These are phyloP conservation scores for Zhuliangozyma parablackwelliae DNA, from an alignment of 1,139 yeast species.

Conservation along the genomic window DNA sequence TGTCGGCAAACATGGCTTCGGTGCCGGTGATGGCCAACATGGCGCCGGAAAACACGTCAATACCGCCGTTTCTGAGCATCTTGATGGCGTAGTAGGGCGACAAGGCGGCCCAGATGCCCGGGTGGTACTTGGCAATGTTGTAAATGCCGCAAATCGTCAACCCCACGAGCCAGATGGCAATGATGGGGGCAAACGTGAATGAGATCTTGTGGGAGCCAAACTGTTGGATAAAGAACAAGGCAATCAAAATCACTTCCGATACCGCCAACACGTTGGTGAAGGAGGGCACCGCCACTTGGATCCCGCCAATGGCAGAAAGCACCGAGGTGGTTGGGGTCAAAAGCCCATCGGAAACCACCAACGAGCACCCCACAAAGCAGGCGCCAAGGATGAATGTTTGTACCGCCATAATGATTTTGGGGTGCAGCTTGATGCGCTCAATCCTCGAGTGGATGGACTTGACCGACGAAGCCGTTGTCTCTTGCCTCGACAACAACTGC, in stretches of 20 bases:
- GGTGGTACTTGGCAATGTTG: conserved; percentile 39
- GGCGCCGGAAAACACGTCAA: conserved; percentile 46
- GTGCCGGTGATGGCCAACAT: conserved; percentile 57
- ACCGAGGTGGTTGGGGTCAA: conserved; percentile 62
- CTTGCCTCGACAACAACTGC: conserved; percentile 37
- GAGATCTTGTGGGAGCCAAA: conserved; percentile 43
- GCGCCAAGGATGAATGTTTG: conserved; percentile 31
- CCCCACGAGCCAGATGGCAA: conserved; percentile 47
- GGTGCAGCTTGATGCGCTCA: conserved; percentile 16
- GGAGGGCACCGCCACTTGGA: conserved; percentile 42
- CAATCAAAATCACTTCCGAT: conserved; percentile 43
- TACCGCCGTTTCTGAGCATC: conserved; percentile 33
- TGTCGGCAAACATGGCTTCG: conserved; percentile 63
- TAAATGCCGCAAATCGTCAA: conserved; percentile 43
- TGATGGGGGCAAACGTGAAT: conserved; percentile 49
- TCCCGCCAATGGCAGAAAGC: conserved; percentile 47
- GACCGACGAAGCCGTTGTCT: conserved; percentile 28
- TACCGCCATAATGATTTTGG: conserved; percentile 20
- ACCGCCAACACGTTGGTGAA: conserved; percentile 40
- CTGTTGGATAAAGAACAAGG: conserved; percentile 42
- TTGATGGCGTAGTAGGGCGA: conserved; percentile 50
- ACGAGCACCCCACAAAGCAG: conserved; percentile 52
- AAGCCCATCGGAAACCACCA: conserved; percentile 56
- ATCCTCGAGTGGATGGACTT: conserved; percentile 13
- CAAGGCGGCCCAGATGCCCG: conserved; percentile 43